Percentiles rank a stretch among this genome's conserved stretches.
phyloP scores from a whole-genome alignment of 140 eudicot species.

The Bidens hawaiensis region DNA sequence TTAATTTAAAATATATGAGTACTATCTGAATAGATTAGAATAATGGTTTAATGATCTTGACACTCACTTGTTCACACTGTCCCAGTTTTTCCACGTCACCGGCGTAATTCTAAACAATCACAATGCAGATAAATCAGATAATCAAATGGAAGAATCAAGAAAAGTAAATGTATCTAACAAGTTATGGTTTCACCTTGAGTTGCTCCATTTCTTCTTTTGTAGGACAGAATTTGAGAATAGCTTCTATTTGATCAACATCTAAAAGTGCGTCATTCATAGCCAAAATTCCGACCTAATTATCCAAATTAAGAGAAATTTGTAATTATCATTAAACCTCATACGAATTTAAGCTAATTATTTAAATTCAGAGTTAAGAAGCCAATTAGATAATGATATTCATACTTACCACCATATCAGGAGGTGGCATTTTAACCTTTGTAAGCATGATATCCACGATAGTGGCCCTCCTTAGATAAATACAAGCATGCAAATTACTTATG shows the following conservation, averaged over 20 bases:
- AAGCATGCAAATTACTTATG: no score
- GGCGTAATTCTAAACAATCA: conserved; percentile 51
- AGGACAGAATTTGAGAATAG: conserved; percentile 69
- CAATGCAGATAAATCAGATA: conserved; percentile 24
- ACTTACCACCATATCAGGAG: conserved; percentile 85
- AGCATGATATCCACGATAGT: conserved; percentile 92
- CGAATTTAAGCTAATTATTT: neutral
- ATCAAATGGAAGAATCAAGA: conserved; percentile 21
- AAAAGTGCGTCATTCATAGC: conserved; percentile 62
- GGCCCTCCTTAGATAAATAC: conserved; percentile 84
- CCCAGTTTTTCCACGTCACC: conserved; percentile 72
- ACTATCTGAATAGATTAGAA: no score
- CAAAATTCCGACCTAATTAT: conserved; percentile 70
- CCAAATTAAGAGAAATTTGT: neutral
- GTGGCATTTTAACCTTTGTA: conserved; percentile 92
- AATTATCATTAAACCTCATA: neutral
- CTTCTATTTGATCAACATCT: conserved; percentile 71
- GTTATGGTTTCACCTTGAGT: conserved; percentile 53
- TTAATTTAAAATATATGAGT: no score
- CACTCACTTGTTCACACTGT: conserved; percentile 73
- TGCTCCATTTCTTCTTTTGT: conserved; percentile 75
- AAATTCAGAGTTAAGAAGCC: neutral
- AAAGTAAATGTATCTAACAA: conserved; percentile 15
- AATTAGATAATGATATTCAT: neutral
- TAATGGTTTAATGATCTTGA: neutral